phyloP scores from a whole-genome alignment of 75 land plant species.

The Pseudotsuga menziesii region DNA sequence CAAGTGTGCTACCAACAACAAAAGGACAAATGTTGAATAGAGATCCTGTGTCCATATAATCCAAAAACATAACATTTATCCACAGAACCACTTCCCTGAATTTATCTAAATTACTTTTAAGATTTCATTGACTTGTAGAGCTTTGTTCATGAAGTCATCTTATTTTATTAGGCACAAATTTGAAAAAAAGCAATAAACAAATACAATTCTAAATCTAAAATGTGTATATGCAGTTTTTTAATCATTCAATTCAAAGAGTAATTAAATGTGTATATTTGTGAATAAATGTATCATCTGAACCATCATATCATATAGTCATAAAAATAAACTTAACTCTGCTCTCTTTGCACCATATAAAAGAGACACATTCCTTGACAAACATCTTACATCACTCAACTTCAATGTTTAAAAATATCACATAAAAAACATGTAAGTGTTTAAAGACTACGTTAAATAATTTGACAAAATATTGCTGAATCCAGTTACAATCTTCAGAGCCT shows the following conservation, averaged over 20 bases:
- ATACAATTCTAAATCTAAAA: background rate
- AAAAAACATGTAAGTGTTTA: background rate
- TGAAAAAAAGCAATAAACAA: background rate
- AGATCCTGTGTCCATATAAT: too few species aligned
- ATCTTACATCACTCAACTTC: too few species aligned
- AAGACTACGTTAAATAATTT: conserved; percentile 76
- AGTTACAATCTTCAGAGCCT: conserved; percentile 86
- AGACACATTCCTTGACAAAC: too few species aligned
- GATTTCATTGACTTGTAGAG: background rate
- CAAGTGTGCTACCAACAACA: too few species aligned
- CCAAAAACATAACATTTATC: too few species aligned
- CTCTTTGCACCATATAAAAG: too few species aligned
- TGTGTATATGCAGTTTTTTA: background rate
- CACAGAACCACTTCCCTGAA: too few species aligned
- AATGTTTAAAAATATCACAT: too few species aligned
- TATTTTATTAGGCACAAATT: background rate
- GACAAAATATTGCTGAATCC: conserved; percentile 91
- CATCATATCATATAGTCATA: background rate
- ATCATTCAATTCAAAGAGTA: background rate
- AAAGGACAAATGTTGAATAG: too few species aligned
- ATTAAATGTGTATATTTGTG: background rate
- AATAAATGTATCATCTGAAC: background rate
- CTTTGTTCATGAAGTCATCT: background rate
- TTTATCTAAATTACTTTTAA: too few species aligned
- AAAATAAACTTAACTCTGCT: background rate